Evolutionary conservation across 1,139 yeast genomes (phyloP), one percentile per base, ranked within the genome.

Genomic region (Diutina mesorugosa): DNA sequence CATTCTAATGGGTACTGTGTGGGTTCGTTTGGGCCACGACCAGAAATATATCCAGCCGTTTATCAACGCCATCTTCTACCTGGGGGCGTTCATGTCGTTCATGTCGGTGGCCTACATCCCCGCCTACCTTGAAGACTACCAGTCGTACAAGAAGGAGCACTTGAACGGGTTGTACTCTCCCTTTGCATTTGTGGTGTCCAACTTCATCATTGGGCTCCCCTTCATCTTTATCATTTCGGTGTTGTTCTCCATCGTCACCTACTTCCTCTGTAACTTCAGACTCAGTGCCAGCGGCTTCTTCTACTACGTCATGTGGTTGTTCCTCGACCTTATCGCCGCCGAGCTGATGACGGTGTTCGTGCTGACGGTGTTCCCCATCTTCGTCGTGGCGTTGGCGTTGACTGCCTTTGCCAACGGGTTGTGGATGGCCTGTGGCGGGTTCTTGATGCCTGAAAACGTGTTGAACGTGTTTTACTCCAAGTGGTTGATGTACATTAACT

Each of bases 391-490:
- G 4, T 65, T 73, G 57, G 76, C 77, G 0, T 61, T 72, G 21
- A 70, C 74, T 1, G 77, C 77, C 2, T 73, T 73, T 60, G 66
- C 71, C 45, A 73, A 73, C 59, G 76, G 77, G 7, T 67, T 75
- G 55, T 75, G 78, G 75, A 75, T 73, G 74, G 69, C 73, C 12
- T 76, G 74, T 12, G 77, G 76, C 47, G 77, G 78, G 6, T 71
- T 71, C 55, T 61, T 71, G 56, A 77, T 73, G 3, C 63, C 70
- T 8, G 60, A 68, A 21, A 65, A 62, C n/a, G 63, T 71, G 18
- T 66, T 73, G 58, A 73, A 73, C 58, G 65, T 58, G 2, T 73
- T 72, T 60, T 72, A 75, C 76, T 68, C 69, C 60, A 71, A 71
- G 58, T 71, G 74, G 0, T 72, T 73, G 61, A 70, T 72, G 60